Evolutionary conservation across 2,329 filamentous ascomycete genomes (phyloP), one percentile per base, ranked within the genome.

Genomic region (Ustulina deusta): DNA sequence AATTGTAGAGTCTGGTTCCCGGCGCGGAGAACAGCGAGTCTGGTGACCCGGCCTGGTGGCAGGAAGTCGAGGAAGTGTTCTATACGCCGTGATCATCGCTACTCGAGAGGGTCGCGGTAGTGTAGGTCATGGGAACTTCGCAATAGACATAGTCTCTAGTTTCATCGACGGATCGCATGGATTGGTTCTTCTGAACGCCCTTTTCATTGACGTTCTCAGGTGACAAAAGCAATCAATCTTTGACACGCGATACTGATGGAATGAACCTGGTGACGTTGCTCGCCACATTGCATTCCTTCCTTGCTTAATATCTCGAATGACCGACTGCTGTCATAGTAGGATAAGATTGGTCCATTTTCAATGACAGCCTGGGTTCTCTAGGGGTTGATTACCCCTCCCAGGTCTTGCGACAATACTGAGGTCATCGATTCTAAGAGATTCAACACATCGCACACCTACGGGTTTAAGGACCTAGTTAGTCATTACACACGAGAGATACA

Each of bases 11-110:
- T 54, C 76, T 91, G 34, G 86, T 90, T 1, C 83, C 85, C 0
- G 89, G 88, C 0, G 88, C 88, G 1, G 84, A 81, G 73, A 85
- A 83, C 68, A 90, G 87, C 69, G 84, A 86, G 71, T 83, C 85
- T 6, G 89, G 87, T 1, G 84, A 83, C 71, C 86, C 86, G n/a
- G 77, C 84, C 11, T 92, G 90, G 90, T 93, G 90, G 90, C 89
- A 86, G 75, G 85, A 84, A 1, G 77, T 90, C 22, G 89, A 92
- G 76, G 90, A 92, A 80, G 89, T 92, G 2, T 93, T 92, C 75
- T 89, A 90, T 75, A 77, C 81, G 61, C 79, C 86, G 29, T 90
- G 71, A 83, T 52, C 59, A 2, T 32, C 2, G 5, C 36, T 27
- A 9, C 17, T 32, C 4, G 13, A 2, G 40, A 58, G 1, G 2